These are phyloP conservation scores for Hericium alpestre DNA, from an alignment of 768 basidiomycete species.

Conservation along the genomic window DNA sequence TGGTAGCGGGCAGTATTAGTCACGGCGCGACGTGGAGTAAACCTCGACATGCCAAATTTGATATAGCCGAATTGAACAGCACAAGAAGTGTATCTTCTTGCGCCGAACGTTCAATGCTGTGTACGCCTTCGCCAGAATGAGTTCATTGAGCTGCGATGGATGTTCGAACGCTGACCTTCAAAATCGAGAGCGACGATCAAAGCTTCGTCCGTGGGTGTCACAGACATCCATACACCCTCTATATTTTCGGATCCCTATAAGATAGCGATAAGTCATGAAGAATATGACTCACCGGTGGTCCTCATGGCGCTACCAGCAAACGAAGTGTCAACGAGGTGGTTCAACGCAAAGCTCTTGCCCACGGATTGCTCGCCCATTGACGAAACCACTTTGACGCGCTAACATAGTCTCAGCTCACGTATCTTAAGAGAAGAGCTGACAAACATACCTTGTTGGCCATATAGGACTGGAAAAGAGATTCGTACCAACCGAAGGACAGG, in stretches of 20 bases:
- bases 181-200: conserved; percentile 55
- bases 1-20: conserved; percentile 11
- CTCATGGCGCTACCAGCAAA: conserved; percentile 59
- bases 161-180: conserved; percentile 32
- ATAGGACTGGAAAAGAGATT: conserved; percentile 52
- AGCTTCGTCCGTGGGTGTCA: conserved; percentile 44
- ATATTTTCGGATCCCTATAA: background rate
- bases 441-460: conserved; percentile 52
- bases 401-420: conserved; percentile 32
- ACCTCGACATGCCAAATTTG: conserved; percentile 37
- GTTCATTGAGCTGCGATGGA: too few species aligned
- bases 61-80: conserved; percentile 55
- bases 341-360: conserved; percentile 49
- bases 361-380: conserved; percentile 66
- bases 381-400: conserved; percentile 50
- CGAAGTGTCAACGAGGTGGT: conserved; percentile 53
- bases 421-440: conserved; percentile 32
- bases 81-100: conserved; percentile 58
- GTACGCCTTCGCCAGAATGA: conserved; percentile 30
- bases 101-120: conserved; percentile 51
- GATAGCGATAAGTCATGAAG: background rate
- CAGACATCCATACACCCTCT: conserved; percentile 61
- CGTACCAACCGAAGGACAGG: conserved; percentile 55
- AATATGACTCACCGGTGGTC: conserved; percentile 33
- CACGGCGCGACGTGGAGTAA: background rate